These are phyloP conservation scores for Rhododendron ovatum DNA, from an alignment of 148 eudicot species.

Conservation along the genomic window DNA sequence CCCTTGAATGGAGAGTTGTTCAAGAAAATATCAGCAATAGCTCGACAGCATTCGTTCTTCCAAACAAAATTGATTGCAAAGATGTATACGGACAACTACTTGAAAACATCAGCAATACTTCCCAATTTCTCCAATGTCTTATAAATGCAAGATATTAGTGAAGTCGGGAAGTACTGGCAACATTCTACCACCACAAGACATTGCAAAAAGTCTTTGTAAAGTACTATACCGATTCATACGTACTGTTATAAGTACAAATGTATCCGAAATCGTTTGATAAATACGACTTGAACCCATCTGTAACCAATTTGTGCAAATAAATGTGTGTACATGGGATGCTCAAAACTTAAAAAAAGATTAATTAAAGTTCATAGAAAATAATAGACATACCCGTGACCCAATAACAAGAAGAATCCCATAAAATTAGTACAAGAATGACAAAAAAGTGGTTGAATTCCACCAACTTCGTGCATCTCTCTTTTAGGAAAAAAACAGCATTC, in stretches of 20 bases:
- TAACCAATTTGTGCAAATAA: background rate
- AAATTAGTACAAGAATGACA: background rate
- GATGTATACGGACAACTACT: background rate
- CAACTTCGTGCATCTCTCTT: background rate
- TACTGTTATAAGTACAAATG: too few species aligned
- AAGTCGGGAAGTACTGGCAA: background rate
- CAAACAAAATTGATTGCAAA: background rate
- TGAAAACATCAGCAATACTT: background rate
- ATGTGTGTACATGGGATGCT: background rate
- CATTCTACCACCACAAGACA: background rate
- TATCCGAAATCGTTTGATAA: too few species aligned
- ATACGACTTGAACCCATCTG: background rate
- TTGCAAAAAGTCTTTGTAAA: too few species aligned
- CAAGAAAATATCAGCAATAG: background rate
- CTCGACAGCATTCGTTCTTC: background rate
- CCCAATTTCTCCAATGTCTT: background rate
- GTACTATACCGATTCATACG: too few species aligned
- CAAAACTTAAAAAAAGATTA: background rate
- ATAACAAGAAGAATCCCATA: background rate
- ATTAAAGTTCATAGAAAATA: background rate
- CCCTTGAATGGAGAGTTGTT: background rate
- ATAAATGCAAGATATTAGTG: background rate
- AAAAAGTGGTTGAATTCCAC: background rate
- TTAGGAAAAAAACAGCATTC: background rate
- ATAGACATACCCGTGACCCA: background rate